phyloP scores from a whole-genome alignment of 306 rosid genomes.

The Luffa acutangula region DNA sequence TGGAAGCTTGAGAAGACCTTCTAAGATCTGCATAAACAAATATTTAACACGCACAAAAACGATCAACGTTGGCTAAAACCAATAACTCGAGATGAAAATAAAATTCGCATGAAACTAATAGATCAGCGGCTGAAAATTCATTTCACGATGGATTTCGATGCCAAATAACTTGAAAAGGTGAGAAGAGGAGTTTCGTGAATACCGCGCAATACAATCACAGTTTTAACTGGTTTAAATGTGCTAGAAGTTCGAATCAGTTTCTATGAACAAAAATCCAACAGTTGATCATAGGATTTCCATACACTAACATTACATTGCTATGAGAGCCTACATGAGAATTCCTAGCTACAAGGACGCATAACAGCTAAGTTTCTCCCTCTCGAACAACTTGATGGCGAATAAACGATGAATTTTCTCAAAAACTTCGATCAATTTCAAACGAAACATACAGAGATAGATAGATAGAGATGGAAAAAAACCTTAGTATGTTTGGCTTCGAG shows the following conservation, averaged over 20 bases:
- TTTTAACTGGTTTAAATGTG: neutral
- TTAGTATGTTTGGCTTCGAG: conserved; percentile 69
- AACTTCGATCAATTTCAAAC: neutral
- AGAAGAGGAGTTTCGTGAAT: neutral
- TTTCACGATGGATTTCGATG: neutral
- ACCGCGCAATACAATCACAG: neutral
- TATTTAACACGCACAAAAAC: neutral
- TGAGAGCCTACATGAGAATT: neutral
- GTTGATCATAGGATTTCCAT: neutral
- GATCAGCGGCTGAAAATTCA: neutral
- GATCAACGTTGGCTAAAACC: neutral
- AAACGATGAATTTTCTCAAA: neutral
- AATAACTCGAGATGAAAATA: neutral
- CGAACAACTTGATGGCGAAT: neutral
- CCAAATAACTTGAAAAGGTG: neutral
- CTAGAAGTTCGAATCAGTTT: neutral
- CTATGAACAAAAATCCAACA: neutral
- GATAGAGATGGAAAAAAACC: conserved; percentile 18
- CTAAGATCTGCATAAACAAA: conserved; percentile 53
- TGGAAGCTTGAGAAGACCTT: conserved; percentile 71
- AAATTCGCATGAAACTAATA: neutral
- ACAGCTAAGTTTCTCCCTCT: neutral
- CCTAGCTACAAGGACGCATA: neutral
- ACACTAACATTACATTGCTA: neutral
- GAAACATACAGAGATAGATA: neutral